Evolutionary conservation across 805 yeast genomes (phyloP), one percentile per base, ranked within the genome.

Genomic region (Komagataella pseudopastoris): DNA sequence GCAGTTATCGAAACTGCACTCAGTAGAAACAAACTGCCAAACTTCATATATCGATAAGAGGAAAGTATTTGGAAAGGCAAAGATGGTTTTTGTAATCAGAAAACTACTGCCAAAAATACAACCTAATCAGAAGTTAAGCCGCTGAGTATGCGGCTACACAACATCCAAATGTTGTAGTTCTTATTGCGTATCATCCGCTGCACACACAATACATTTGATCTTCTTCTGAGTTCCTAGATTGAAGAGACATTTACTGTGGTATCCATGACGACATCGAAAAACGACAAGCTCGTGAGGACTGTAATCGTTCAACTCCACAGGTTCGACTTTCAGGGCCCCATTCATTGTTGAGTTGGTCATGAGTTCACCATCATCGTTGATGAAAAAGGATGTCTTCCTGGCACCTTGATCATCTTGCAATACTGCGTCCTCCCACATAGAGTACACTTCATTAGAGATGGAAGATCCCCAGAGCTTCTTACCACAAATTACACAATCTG

Each of bases 401-500:
- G 46, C 56, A 46, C 49, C 51, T 46, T 53, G 22, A 46, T 50
- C 51, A 22, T 44, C 48, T 44, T 51, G 16, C 49, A 49, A 44
- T 23, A 16, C 10, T 14, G 23, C 50, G 23, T 71, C 69, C 58
- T 79, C 84, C 90, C 90, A 85, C 3, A 75, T 69, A 46, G 72
- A 71, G 51, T 76, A 76, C 45, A 75, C 70, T 6, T 66, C 70
- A 2, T 77, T 67, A 22, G 72, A 68, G 2, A 85, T 61, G 1
- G 79, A 78, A 1, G 77, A 63, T 0, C 96, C 96, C 81, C 89
- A 83, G 39, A 89, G 67, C 18, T 69, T 68, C 55, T 80, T 80
- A 1, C 88, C 90, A 64, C 97, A 90, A 0, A 83, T 77, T 43
- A 84, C 84, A 63, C 97, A 90, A 49, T 74, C 78, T 44, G 72